Evolutionary conservation across 495 filamentous ascomycete genomes (phyloP).

Genomic region (Penicillium antarcticum): DNA sequence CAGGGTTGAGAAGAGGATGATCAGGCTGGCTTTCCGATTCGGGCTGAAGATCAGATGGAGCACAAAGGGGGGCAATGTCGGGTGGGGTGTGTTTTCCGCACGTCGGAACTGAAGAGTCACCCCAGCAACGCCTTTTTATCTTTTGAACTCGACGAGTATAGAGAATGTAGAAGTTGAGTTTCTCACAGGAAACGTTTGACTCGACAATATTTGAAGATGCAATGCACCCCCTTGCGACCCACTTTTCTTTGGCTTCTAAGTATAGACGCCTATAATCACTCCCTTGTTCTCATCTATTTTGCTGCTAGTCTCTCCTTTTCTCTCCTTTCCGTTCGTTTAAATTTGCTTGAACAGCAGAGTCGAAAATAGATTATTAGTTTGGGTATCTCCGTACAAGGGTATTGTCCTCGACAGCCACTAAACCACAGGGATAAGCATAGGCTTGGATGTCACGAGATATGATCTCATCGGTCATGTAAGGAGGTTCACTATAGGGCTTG

Average conservation of each 20-base stretch:
- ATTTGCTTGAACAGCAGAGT: no score
- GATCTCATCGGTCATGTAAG: no score
- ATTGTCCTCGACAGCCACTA: no score
- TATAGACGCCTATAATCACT: neutral
- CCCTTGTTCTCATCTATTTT: neutral
- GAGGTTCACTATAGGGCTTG: no score
- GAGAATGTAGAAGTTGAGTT: neutral
- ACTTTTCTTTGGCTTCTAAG: neutral
- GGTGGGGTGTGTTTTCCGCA: conserved; percentile 11
- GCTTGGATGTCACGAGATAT: no score
- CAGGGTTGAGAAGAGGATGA: conserved; percentile 1
- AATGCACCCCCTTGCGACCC: conserved; percentile 6
- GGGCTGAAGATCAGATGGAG: conserved; percentile 5
- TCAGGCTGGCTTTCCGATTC: conserved; percentile 9
- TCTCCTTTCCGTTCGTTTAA: neutral
- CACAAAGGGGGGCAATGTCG: conserved; percentile 4
- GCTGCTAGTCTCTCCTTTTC: neutral
- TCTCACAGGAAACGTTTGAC: neutral
- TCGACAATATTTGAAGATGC: conserved; percentile 3
- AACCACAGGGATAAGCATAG: no score
- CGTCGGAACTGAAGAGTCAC: conserved; percentile 15
- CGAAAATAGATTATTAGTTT: no score
- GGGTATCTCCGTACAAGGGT: no score
- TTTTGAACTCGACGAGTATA: neutral
- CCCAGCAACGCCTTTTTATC: conserved; percentile 16